Evolutionary conservation across 2,329 filamentous ascomycete species (phyloP), one percentile per base, ranked within the genome.

Genomic region (Pezicula rhizophila): DNA sequence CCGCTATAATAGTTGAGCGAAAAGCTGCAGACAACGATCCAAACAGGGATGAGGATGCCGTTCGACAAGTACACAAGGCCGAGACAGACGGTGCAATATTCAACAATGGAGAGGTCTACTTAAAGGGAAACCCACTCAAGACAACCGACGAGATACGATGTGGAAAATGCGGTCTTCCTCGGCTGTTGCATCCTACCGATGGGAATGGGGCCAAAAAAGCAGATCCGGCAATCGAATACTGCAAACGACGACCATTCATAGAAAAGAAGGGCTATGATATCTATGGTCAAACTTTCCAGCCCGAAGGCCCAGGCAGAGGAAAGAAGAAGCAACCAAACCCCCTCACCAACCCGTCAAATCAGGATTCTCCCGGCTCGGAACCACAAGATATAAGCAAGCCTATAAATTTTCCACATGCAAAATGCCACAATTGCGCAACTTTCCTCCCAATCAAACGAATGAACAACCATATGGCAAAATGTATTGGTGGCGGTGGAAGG

Each of bases 201-300:
- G 84, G 84, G 58, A 83, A 79, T 59, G 84, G 84, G 41, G 76
- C 82, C 11, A 70, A 70, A 60, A 81, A 80, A 61, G 82, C 82
- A 39, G 80, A 85, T 50, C 85, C 85, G 0, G 73, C 76, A 55
- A 72, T 83, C 57, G 80, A 84, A 57, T 91, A 90, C 73, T 92
- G 87, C 76, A 88, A 87, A 67, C 82, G 83, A 56, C 82, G 85
- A 52, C 86, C 87, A 0, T 91, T 85, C 72, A 86, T 89, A 52
- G 80, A 87, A 57, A 84, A 87, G 64, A 75, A 81, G 2, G 85
- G 85, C 52, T 86, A 83, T 68, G 87, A 92, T 66, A 88, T 91
- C 55, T 90, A 90, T 66, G 87, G 85, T 45, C 88, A 90, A 67
- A 87, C 85, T 25, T 91, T 87, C 77, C 83, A 87, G 12, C 82